Base-by-base conservation (phyloP, 306 rosid species). In the Cucurbita moschata region DNA sequence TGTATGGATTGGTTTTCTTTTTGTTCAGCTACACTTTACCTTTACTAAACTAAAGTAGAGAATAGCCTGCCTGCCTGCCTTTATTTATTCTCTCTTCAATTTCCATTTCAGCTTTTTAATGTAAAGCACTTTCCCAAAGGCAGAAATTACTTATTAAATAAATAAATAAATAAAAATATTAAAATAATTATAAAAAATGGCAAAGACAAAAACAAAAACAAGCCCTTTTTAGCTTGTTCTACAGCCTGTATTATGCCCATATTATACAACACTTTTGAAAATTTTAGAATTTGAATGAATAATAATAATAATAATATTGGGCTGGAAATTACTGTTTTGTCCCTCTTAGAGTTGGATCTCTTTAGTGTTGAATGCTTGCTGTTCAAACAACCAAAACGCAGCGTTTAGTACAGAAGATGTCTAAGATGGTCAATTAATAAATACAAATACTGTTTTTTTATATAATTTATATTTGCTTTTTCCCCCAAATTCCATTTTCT, bases 161-260 rank as follows among this genome's bases (percentile, higher is more conserved):
- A 30, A 30, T 26, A 26, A 26, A 26, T 30, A 30, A 30, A 30
- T 30, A 49, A 30, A 59, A 30, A 59, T 0, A 26, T 30, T 30
- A 11, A 59, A 23, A 26, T 30, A 11, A 30, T 60, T 30, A 60
- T 16, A 62, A 62, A 11, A 38, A 37, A 37, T 62, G 11, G 47
- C 16, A 62, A 23, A 62, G 69, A 62, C 69, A 62, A 38, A 38
- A 38, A 10, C 49, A 16, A 39, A 57, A 62, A 4, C 4, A 4
- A 30, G 35, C 2, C 52, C 71, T 1, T 39, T 65, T 43, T 10
- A 65, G 35, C 38, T 10, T 43, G 10, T 65, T 43, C 18, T 43
- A 65, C 71, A 65, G 71, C 71, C 71, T 65, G 71, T 65, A 65
- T 65, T 43, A 43, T 43, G 53, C 72, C 72, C 72, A 65, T 18